Evolutionary conservation across 2,329 filamentous ascomycete species (phyloP), one percentile per base, ranked within the genome.

Genomic region (Fusarium ramigenum): DNA sequence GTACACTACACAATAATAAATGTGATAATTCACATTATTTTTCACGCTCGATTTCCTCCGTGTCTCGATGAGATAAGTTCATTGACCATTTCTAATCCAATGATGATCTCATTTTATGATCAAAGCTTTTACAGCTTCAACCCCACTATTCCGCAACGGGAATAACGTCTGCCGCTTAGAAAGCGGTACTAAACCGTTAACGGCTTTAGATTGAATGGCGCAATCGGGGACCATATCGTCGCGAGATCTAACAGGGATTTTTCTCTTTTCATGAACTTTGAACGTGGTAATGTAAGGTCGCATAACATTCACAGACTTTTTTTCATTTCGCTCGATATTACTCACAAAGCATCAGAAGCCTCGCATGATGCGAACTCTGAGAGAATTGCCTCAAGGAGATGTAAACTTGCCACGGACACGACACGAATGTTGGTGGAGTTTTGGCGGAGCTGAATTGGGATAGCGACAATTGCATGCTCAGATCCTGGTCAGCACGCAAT

Each of bases 401-500:
- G n/a, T 46, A 28, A 28, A 21, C 36, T 69, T 36, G 19, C 58
- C 63, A 67, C 43, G 43, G 50, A 67, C 63, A 63, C 39, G 36
- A 66, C 58, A 42, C 64, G 60, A 76, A 74, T 60, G 42, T 52
- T 63, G 39, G 70, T 76, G 69, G 74, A 56, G 66, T 62, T 60
- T 57, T 52, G 52, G 66, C 69, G 70, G 75, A 66, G 59, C 40
- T 64, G 60, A 36, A 63, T 64, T 60, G 61, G 61, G 28, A 69
- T 64, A 64, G 73, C 25, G 49, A 77, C 66, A 63, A 78, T 78
- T 69, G 53, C 76, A 78, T 78, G 75, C 74, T 78, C 60, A 65
- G 43, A 78, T 77, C 77, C 77, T 73, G 61, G 76, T 72, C 77
- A 78, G 76, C 77, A 78, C 77, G 77, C 77, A 78, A 78, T 66